Evolutionary conservation across 2,329 filamentous ascomycete genomes (phyloP).

Genomic region (Penicillium glabrum): DNA sequence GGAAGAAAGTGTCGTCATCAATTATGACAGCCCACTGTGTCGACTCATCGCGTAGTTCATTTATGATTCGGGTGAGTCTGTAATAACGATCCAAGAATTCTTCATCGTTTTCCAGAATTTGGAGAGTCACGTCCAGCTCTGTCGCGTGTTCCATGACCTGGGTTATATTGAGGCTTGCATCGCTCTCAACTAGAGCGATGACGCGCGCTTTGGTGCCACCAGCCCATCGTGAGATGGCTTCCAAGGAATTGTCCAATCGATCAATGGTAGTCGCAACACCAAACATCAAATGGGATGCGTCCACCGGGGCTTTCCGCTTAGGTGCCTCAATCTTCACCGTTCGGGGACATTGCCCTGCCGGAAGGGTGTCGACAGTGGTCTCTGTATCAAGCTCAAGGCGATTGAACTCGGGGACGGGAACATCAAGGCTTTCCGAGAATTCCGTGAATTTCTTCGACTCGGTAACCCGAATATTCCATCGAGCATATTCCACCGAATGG

Average conservation of each 20-base stretch:
- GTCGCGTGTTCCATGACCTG: slow-evolving; percentile 22
- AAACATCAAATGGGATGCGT: slow-evolving; percentile 51
- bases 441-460: slow-evolving; percentile 1
- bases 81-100: slow-evolving; percentile 52
- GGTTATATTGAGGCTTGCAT: slow-evolving; percentile 17
- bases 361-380: background rate
- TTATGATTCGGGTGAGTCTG: slow-evolving; percentile 47
- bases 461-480: slow-evolving; percentile 8
- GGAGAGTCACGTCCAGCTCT: slow-evolving; percentile 40
- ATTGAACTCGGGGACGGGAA: background rate
- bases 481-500: slow-evolving; percentile 1
- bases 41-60: slow-evolving; percentile 36
- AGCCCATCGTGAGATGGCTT: slow-evolving; percentile 48
- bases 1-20: slow-evolving; percentile 63
- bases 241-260: slow-evolving; percentile 42
- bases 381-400: background rate
- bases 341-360: slow-evolving; percentile 6
- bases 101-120: slow-evolving; percentile 19
- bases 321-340: slow-evolving; percentile 20
- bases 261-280: slow-evolving; percentile 53
- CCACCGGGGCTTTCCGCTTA: slow-evolving; percentile 19
- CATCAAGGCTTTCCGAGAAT: slow-evolving; percentile 1
- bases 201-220: slow-evolving; percentile 49
- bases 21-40: slow-evolving; percentile 56
- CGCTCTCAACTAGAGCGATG: slow-evolving; percentile 47